Conservation (phyloP, 192 early-diverging fungal species). For the Coemansia brasiliensis region DNA sequence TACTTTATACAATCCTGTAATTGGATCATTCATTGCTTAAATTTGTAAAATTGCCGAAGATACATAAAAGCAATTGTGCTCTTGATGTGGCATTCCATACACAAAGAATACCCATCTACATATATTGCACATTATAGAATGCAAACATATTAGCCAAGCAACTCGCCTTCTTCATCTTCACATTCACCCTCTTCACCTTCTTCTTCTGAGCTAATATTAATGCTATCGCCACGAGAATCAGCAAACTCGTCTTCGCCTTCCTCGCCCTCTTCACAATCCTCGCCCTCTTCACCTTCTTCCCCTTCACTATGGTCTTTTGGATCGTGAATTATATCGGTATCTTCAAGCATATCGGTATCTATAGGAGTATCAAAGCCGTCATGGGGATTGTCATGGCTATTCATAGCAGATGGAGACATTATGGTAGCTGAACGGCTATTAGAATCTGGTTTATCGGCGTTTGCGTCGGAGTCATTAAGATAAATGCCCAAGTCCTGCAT, state of each 20-base stretch:
- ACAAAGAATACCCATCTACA: no score
- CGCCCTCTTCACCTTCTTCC: slow-evolving; percentile 19
- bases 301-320: slow-evolving; percentile 4
- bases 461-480: slow-evolving; percentile 22
- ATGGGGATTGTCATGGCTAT: slow-evolving; percentile 14
- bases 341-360: slow-evolving; percentile 19
- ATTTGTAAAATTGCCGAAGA: no score
- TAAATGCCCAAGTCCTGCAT: slow-evolving; percentile 48
- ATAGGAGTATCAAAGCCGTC: slow-evolving; percentile 26
- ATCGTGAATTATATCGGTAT: slow-evolving; percentile 2
- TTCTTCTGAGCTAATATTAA: slow-evolving; percentile 3
- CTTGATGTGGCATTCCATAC: no score
- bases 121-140: no score
- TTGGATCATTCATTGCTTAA: no score
- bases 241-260: slow-evolving; percentile 17
- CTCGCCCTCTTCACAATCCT: slow-evolving; percentile 19
- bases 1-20: no score
- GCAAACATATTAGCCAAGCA: slow-evolving; percentile 15
- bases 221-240: not conserved
- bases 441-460: slow-evolving; percentile 21
- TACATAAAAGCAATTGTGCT: no score
- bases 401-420: slow-evolving; percentile 29
- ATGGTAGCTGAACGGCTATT: slow-evolving; percentile 9
- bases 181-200: slow-evolving; percentile 40
- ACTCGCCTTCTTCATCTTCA: slow-evolving; percentile 47